phyloP scores from a whole-genome alignment of 495 filamentous ascomycete genomes.

The Annulohypoxylon maeteangense region DNA sequence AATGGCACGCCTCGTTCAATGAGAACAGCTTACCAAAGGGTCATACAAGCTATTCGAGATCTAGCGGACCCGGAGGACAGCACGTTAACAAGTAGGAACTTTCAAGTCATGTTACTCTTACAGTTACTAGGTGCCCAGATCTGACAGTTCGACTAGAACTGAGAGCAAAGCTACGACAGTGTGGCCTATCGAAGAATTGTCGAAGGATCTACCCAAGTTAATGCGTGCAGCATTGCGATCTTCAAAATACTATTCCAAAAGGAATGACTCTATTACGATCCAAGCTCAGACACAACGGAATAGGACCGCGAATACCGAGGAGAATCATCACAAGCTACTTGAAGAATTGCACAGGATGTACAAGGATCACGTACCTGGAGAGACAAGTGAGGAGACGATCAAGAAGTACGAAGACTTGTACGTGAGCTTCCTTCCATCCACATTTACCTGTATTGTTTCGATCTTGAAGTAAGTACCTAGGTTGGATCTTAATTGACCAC shows the following conservation, averaged over 20 bases:
- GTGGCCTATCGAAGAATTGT: slow-evolving; percentile 67
- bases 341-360: slow-evolving; percentile 72
- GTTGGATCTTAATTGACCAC: neutral
- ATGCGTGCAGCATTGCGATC: slow-evolving; percentile 70
- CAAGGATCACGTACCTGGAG: slow-evolving; percentile 51
- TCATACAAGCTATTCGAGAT: slow-evolving; percentile 79
- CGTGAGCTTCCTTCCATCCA: slow-evolving; percentile 20
- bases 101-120: neutral
- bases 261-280: slow-evolving; percentile 64
- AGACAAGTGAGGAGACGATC: slow-evolving; percentile 51
- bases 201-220: slow-evolving; percentile 71
- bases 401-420: slow-evolving; percentile 56
- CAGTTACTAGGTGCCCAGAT: neutral
- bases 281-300: slow-evolving; percentile 59
- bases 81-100: slow-evolving; percentile 89
- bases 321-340: slow-evolving; percentile 56
- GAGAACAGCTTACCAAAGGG: slow-evolving; percentile 72
- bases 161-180: slow-evolving; percentile 88
- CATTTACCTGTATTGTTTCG: neutral
- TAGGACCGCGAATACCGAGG: slow-evolving; percentile 57
- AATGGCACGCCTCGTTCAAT: slow-evolving; percentile 77
- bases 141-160: slow-evolving; percentile 67
- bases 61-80: slow-evolving; percentile 94
- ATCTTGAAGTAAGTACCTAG: too few species aligned
- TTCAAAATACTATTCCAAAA: slow-evolving; percentile 75